A percentile compares a stretch with the other conserved stretches of the same genome.
Evolutionary conservation across 2,329 filamentous ascomycete species (phyloP).

Genomic region (Plectosphaerella sp.): DNA sequence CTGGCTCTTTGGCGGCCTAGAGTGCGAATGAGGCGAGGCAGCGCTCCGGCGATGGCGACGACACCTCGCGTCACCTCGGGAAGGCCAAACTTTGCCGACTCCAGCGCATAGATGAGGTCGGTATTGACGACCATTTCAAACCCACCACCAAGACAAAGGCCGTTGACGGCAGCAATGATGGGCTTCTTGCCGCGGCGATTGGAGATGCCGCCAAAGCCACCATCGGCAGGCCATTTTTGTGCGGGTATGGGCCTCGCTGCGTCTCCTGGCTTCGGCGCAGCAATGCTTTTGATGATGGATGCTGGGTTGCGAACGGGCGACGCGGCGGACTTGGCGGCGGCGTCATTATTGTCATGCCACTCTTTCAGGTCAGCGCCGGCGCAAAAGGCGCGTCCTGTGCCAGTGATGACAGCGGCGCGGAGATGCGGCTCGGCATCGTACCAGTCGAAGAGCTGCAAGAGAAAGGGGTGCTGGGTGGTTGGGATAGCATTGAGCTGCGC

Average conservation of each 20-base stretch:
- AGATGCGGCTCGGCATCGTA: conserved; percentile 59
- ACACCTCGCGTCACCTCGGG: conserved; percentile 71
- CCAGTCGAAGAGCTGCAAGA: conserved; percentile 44
- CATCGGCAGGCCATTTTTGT: conserved; percentile 8
- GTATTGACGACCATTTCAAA: conserved; percentile 73
- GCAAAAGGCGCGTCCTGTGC: conserved; percentile 60
- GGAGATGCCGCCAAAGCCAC: conserved; percentile 35
- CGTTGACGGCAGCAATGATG: conserved; percentile 72
- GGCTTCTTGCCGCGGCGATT: conserved; percentile 68
- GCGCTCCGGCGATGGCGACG: conserved; percentile 64
- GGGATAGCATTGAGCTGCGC: conserved; percentile 54
- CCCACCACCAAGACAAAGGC: conserved; percentile 69
- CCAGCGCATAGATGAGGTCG: conserved; percentile 64
- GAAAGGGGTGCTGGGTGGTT: conserved; percentile 40
- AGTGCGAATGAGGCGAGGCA: conserved; percentile 61
- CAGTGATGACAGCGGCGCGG: conserved; percentile 60
- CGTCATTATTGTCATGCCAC: conserved; percentile 44
- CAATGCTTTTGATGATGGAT: neutral
- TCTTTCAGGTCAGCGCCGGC: conserved; percentile 66
- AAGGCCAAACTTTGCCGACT: conserved; percentile 57
- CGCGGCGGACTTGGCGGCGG: conserved; percentile 3
- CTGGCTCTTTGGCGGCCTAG: conserved; percentile 66
- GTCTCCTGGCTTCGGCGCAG: conserved; percentile 1
- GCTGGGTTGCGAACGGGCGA: conserved; percentile 2
- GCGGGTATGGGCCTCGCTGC: neutral